These are phyloP conservation scores for Ichthyophthirius multifiliis DNA, from an alignment of 169 alveolate species.

Conservation along the genomic window DNA sequence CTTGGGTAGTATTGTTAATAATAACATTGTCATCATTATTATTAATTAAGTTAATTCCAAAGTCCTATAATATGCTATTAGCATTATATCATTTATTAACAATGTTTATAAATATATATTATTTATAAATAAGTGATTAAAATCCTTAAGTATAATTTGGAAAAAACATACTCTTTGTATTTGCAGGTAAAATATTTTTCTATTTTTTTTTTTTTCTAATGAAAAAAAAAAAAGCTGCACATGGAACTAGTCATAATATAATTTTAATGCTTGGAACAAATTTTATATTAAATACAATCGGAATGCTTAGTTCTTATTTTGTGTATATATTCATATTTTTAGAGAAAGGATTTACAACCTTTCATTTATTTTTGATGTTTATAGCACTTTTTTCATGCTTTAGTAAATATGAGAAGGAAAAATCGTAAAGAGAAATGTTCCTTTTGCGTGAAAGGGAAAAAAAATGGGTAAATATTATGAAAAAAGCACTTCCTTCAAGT, in stretches of 20 bases:
- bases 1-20: not conserved
- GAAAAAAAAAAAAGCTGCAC: not conserved
- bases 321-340: not conserved
- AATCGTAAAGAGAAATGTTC: not conserved
- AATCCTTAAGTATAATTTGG: not conserved
- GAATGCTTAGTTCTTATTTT: not conserved
- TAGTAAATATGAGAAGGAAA: not conserved
- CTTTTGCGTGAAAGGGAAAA: not conserved
- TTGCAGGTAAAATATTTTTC: not conserved
- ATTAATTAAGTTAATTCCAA: not conserved
- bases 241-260: slow-evolving; percentile 1
- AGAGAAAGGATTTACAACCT: not conserved
- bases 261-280: not conserved
- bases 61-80: not conserved
- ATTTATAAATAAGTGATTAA: not conserved
- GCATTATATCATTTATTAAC: not conserved
- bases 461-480: not conserved
- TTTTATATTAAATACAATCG: not conserved
- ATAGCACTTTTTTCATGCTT: not conserved
- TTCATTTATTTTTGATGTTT: not conserved
- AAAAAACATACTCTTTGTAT: not conserved
- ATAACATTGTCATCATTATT: not conserved
- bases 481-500: not conserved
- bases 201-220: not conserved
- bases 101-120: not conserved